phyloP scores from a whole-genome alignment of 176 grass and related monocot species.

The Carex kokanica region DNA sequence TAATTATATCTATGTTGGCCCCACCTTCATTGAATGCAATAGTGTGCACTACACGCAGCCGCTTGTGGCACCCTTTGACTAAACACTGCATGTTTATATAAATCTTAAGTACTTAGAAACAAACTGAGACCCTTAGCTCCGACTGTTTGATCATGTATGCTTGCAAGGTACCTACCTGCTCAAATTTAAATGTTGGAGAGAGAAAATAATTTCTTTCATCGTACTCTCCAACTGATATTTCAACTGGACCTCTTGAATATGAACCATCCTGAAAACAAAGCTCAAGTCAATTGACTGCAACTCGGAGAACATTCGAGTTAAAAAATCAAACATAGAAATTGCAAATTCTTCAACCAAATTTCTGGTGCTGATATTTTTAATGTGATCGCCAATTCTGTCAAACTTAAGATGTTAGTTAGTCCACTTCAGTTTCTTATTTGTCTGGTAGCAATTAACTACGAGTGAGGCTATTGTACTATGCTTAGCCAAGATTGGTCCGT shows the following conservation, averaged over 20 bases:
- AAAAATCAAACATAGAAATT: neutral
- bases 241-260: conserved; percentile 88
- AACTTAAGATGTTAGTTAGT: neutral
- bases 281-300: neutral
- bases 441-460: too few relatives aligned
- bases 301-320: neutral
- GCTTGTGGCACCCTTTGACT: conserved; percentile 94
- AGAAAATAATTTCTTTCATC: conserved; percentile 90
- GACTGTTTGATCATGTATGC: conserved; percentile 14
- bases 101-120: neutral
- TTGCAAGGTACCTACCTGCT: conserved; percentile 65
- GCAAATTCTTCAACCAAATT: neutral
- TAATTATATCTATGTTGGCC: conserved; percentile 73
- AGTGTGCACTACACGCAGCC: conserved; percentile 81
- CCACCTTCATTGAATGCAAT: conserved; percentile 92
- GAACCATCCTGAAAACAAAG: conserved; percentile 84
- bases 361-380: neutral
- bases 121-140: neutral
- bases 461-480: too few relatives aligned
- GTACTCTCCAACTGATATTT: conserved; percentile 62
- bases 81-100: conserved; percentile 51
- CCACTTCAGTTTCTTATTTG: neutral
- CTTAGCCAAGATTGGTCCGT: too few relatives aligned
- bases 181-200: conserved; percentile 88
- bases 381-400: neutral